Percentiles rank a stretch among this genome's conserved stretches.
These are phyloP conservation scores for Rhynchosporium agropyri DNA, from an alignment of 2,329 filamentous ascomycete species.

Conservation along the genomic window DNA sequence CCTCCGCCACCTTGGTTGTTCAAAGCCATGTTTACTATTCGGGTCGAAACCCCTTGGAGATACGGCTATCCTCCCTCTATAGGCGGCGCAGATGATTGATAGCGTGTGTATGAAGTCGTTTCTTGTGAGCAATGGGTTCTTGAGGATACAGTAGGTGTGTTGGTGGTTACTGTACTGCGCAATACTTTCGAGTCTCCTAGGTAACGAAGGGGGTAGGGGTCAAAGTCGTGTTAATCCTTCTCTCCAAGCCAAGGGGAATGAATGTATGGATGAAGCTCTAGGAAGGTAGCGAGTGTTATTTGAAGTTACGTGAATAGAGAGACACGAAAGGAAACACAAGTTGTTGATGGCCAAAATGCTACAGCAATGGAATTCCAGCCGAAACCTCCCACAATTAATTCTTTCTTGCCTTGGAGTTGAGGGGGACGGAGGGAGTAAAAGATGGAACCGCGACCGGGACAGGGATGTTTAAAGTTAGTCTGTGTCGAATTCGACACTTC, in stretches of 20 bases:
- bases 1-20: constrained; percentile 48
- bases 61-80: constrained; percentile 14
- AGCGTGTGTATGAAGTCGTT: constrained; percentile 1
- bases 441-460: not conserved
- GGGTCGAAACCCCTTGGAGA: constrained; percentile 22
- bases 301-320: not conserved
- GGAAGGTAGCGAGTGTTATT: constrained; percentile 30
- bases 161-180: not conserved
- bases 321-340: not conserved
- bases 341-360: not conserved
- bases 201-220: constrained; percentile 25
- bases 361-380: not conserved
- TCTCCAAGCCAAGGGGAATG: constrained; percentile 25
- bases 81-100: constrained; percentile 1
- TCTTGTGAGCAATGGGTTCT: constrained; percentile 1
- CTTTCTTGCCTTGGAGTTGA: constrained; percentile 3
- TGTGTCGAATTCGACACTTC: not conserved
- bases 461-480: constrained; percentile 1
- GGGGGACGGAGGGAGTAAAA: not conserved
- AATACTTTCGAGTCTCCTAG: constrained; percentile 23
- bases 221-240: not conserved
- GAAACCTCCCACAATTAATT: constrained; percentile 6
- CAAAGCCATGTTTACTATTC: constrained; percentile 22
- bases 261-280: constrained; percentile 10
- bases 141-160: constrained; percentile 6